phyloP scores from a whole-genome alignment of 2,329 filamentous ascomycete species.

The Chaetothyriales sp. region DNA sequence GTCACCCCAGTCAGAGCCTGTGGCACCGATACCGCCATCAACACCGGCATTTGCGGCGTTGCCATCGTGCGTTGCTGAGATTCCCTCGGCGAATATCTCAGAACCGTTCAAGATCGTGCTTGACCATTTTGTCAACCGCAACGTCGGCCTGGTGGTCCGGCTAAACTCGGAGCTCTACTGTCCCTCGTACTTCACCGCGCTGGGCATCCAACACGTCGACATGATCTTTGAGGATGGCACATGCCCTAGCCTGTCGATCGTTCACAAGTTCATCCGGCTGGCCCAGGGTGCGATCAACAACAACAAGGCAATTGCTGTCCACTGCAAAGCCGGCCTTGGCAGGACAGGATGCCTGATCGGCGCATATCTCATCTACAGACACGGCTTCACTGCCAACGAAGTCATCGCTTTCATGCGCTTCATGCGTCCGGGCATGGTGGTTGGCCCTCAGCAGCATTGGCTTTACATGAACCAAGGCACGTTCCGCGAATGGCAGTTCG shows the following conservation, averaged over 20 bases:
- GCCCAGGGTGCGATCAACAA: slow-evolving; percentile 89
- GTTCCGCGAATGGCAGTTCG: slow-evolving; percentile 96
- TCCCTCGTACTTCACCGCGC: slow-evolving; percentile 86
- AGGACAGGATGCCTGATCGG: slow-evolving; percentile 93
- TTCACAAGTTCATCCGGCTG: slow-evolving; percentile 85
- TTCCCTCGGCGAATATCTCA: slow-evolving; percentile 57
- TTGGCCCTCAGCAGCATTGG: slow-evolving; percentile 97
- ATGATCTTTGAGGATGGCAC: slow-evolving; percentile 99
- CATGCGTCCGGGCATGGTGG: slow-evolving; percentile 97
- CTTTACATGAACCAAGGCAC: slow-evolving; percentile 89
- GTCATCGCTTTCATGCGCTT: slow-evolving; percentile 97
- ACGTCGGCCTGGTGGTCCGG: slow-evolving; percentile 84
- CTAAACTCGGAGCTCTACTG: slow-evolving; percentile 94
- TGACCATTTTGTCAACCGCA: slow-evolving; percentile 69
- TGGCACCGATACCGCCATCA: slow-evolving; percentile 53
- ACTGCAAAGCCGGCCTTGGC: slow-evolving; percentile 94
- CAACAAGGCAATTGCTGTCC: slow-evolving; percentile 87
- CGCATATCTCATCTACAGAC: slow-evolving; percentile 91
- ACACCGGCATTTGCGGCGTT: slow-evolving; percentile 60
- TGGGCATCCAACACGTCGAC: slow-evolving; percentile 89
- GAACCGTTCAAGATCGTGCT: slow-evolving; percentile 92
- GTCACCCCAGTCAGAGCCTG: slow-evolving; percentile 72
- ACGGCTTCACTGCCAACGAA: slow-evolving; percentile 94
- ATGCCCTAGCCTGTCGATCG: slow-evolving; percentile 75
- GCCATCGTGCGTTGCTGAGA: slow-evolving; percentile 58